A percentile compares a stretch with the other conserved stretches of the same genome.
Evolutionary conservation across 1,284 basidiomycete genomes (phyloP).

Genomic region (Porodaedalea pini): DNA sequence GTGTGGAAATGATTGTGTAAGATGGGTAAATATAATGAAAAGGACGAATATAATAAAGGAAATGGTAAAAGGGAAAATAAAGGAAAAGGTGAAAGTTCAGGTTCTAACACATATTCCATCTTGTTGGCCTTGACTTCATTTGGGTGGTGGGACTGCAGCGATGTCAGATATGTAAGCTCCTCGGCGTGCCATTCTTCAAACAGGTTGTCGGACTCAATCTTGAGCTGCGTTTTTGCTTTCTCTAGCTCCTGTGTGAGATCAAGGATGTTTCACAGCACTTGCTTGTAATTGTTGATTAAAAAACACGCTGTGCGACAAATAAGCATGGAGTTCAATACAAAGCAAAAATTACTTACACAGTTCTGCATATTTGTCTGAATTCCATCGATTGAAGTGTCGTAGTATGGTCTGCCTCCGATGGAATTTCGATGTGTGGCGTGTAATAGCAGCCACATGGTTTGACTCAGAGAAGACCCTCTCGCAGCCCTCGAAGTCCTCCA

Average conservation of each 20-base stretch:
- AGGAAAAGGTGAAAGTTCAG: no score
- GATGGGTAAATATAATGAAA: no score
- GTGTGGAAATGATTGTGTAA: no score
- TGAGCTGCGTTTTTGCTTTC: background rate
- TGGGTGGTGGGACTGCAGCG: background rate
- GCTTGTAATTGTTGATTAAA: background rate
- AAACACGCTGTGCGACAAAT: slow-evolving; percentile 8
- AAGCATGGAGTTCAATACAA: background rate
- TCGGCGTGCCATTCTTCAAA: slow-evolving; percentile 7
- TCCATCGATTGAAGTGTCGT: slow-evolving; percentile 28
- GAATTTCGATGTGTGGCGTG: slow-evolving; percentile 29
- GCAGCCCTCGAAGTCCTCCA: slow-evolving; percentile 32
- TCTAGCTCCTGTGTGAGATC: background rate
- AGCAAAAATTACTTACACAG: slow-evolving; percentile 23
- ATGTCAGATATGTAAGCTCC: background rate
- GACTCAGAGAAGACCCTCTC: slow-evolving; percentile 32
- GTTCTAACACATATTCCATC: no score
- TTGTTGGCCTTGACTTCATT: background rate
- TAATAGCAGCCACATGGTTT: slow-evolving; percentile 29
- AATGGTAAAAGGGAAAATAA: no score
- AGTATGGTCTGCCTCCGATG: slow-evolving; percentile 29
- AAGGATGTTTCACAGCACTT: background rate
- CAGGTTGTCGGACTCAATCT: background rate
- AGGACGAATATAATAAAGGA: no score
- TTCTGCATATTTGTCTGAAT: slow-evolving; percentile 30